Conservation (phyloP, 2,329 filamentous ascomycete species). For the Arachnomyces sp. region DNA sequence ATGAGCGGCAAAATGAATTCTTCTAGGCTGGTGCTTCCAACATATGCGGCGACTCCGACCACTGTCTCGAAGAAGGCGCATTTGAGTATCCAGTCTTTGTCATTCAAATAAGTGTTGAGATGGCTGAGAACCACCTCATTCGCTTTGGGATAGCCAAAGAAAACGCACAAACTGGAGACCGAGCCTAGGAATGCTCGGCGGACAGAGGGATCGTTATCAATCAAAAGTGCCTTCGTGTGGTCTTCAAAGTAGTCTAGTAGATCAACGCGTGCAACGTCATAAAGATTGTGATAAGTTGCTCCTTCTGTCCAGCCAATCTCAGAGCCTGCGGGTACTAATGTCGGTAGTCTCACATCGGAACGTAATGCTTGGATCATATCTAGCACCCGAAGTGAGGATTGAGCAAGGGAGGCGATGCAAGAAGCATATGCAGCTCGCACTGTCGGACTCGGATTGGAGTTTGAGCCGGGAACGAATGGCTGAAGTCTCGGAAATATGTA, state of each 20-base stretch:
- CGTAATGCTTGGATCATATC: conserved; percentile 85
- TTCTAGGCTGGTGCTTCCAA: conserved; percentile 82
- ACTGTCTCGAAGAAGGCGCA: conserved; percentile 95
- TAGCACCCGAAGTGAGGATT: conserved; percentile 74
- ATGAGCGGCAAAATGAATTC: conserved; percentile 94
- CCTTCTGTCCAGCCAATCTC: conserved; percentile 66
- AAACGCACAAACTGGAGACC: conserved; percentile 85
- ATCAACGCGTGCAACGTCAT: conserved; percentile 78
- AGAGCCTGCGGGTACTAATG: conserved; percentile 64
- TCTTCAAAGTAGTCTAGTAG: conserved; percentile 76
- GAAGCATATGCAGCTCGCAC: conserved; percentile 89
- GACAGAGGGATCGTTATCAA: conserved; percentile 77
- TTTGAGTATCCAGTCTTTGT: conserved; percentile 91
- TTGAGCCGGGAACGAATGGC: conserved; percentile 47
- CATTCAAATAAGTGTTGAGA: conserved; percentile 93
- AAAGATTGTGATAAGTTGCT: conserved; percentile 68
- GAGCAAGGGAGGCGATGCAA: conserved; percentile 80
- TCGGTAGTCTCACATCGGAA: conserved; percentile 72
- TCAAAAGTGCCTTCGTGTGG: conserved; percentile 83
- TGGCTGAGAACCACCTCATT: conserved; percentile 96
- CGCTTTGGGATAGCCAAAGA: conserved; percentile 84
- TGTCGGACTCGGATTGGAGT: conserved; percentile 55
- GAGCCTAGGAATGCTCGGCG: conserved; percentile 85
- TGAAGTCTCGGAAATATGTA: conserved; percentile 57
- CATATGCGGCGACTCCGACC: conserved; percentile 82